Evolutionary conservation across 768 basidiomycete species (phyloP).

Genomic region (Suillus alpinus): DNA sequence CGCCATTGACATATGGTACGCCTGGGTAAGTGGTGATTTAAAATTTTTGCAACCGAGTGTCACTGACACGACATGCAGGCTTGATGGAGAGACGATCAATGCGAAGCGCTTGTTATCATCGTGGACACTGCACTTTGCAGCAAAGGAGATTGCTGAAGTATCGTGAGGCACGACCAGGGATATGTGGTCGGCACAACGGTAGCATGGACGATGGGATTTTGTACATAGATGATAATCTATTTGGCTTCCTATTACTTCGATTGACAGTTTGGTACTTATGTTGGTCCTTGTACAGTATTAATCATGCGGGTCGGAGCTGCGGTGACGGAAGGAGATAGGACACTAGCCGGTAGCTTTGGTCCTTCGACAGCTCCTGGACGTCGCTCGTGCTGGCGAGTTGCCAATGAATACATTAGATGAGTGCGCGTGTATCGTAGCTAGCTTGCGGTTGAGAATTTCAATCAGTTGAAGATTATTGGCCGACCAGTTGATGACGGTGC

Average conservation of each 20-base stretch:
- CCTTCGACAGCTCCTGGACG: neutral
- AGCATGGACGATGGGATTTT: neutral
- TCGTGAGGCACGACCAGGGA: constrained; percentile 14
- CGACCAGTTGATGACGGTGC: neutral
- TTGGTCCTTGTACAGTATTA: neutral
- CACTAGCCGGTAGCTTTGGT: too few relatives aligned
- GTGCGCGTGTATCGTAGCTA: neutral
- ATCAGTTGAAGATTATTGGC: neutral
- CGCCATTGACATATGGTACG: constrained; percentile 94
- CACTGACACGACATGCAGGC: constrained; percentile 39
- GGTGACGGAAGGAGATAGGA: neutral
- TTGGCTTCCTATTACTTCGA: neutral
- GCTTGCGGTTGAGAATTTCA: neutral
- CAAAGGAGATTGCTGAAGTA: constrained; percentile 52
- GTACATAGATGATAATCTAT: neutral
- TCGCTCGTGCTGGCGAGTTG: neutral
- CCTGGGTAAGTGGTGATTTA: constrained; percentile 67
- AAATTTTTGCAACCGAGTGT: constrained; percentile 12
- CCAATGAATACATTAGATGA: neutral
- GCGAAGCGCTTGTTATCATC: constrained; percentile 76
- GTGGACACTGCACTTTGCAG: constrained; percentile 94
- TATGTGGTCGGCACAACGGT: neutral
- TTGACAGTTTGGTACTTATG: neutral
- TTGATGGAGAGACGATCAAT: constrained; percentile 85
- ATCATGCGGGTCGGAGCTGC: neutral